Conservation (phyloP, 108 stramenopile genomes). For the Pseudonitzschia multiseries region DNA sequence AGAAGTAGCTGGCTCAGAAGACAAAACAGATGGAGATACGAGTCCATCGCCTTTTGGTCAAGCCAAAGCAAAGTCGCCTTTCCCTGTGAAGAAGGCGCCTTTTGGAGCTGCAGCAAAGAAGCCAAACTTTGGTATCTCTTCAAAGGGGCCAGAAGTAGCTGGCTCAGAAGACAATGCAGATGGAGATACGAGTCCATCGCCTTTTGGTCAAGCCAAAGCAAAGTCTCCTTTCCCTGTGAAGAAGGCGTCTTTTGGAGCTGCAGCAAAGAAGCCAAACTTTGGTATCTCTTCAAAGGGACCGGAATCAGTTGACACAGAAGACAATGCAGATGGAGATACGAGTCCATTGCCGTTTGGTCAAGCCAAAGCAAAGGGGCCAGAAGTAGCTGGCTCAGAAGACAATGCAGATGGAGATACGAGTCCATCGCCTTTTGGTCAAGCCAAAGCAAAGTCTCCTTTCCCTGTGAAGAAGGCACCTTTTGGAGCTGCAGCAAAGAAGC, state of each 20-base stretch:
- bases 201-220: background rate
- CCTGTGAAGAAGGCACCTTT: background rate
- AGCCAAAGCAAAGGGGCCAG: background rate
- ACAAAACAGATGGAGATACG: background rate
- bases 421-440: background rate
- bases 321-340: background rate
- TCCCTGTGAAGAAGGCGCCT: background rate
- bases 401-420: background rate
- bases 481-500: background rate
- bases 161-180: background rate
- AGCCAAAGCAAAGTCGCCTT: slow-evolving; percentile 1
- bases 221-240: slow-evolving; percentile 7
- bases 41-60: background rate
- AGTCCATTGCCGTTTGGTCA: background rate
- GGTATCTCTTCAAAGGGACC: background rate
- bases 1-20: background rate
- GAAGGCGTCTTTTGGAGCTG: too few relatives aligned
- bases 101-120: too few relatives aligned
- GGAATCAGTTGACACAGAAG: background rate
- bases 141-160: background rate
- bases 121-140: too few relatives aligned
- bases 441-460: slow-evolving; percentile 1
- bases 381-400: background rate
- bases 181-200: background rate
- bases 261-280: background rate